phyloP scores from a whole-genome alignment of 352 stramenopile species.

The Phytophthora palmivora region DNA sequence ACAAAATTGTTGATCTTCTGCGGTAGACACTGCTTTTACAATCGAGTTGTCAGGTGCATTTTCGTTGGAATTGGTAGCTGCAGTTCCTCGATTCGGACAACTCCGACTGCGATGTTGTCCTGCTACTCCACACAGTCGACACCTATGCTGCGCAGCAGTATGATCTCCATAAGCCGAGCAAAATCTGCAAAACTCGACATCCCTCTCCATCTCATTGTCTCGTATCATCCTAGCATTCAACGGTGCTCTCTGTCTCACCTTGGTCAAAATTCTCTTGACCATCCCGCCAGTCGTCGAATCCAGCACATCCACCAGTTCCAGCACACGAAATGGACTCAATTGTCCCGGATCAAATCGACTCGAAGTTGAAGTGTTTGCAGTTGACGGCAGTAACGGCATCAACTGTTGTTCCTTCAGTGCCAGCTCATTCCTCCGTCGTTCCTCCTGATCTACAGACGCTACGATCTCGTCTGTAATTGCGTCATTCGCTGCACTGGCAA shows the following conservation, averaged over 20 bases:
- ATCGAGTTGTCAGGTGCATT: conserved; percentile 1
- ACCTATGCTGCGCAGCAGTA: conserved; percentile 67
- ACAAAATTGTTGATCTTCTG: conserved; percentile 54
- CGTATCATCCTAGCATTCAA: conserved; percentile 41
- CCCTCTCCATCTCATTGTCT: conserved; percentile 37
- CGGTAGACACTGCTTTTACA: conserved; percentile 10
- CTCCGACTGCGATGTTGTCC: conserved; percentile 70
- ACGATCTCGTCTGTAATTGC: conserved; percentile 79
- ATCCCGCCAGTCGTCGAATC: conserved; percentile 79
- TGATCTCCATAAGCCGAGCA: conserved; percentile 77
- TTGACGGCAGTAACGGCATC: background rate
- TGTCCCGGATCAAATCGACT: conserved; percentile 31
- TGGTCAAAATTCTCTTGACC: conserved; percentile 77
- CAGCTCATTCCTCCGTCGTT: conserved; percentile 49
- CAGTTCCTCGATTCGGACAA: conserved; percentile 41
- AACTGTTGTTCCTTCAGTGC: conserved; percentile 24
- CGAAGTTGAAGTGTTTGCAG: conserved; percentile 5
- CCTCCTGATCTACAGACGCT: conserved; percentile 66
- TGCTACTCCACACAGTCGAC: conserved; percentile 61
- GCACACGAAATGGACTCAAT: conserved; percentile 65
- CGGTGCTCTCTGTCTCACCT: conserved; percentile 60
- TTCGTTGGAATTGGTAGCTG: background rate
- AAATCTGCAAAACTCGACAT: conserved; percentile 75
- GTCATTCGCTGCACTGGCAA: conserved; percentile 72
- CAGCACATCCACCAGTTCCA: conserved; percentile 79